Conservation (phyloP, 108 stramenopile genomes). For the Nitzschia palea region DNA sequence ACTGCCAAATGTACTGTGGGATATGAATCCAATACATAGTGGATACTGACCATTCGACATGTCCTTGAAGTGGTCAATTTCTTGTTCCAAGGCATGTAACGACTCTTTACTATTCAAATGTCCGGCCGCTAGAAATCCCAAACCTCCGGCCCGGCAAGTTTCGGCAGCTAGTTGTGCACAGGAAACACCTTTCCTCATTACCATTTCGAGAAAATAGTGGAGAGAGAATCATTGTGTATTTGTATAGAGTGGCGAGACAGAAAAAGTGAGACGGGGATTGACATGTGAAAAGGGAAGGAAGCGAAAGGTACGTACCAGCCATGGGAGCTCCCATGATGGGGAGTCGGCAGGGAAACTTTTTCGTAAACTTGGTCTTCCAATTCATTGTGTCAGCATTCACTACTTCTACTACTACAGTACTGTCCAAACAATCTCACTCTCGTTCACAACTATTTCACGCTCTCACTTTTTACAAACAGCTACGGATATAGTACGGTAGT, state of each 20-base stretch:
- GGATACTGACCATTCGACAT: constrained; percentile 15
- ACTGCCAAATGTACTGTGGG: constrained; percentile 51
- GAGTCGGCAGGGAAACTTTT: constrained; percentile 45
- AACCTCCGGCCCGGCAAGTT: constrained; percentile 61
- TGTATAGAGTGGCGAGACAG: too few species aligned
- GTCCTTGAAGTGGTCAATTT: constrained; percentile 52
- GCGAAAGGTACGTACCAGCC: constrained; percentile 33
- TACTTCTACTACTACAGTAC: too few species aligned
- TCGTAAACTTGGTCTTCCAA: constrained; percentile 56
- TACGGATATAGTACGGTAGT: too few species aligned
- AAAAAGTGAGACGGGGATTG: neutral
- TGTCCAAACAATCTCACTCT: too few species aligned
- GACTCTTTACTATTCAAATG: constrained; percentile 42
- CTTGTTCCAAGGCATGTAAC: constrained; percentile 31
- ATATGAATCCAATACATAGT: constrained; percentile 71
- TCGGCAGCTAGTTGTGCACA: constrained; percentile 62
- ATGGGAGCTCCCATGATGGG: constrained; percentile 75
- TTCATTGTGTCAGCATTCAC: neutral
- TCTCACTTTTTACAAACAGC: too few species aligned
- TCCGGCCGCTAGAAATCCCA: constrained; percentile 78
- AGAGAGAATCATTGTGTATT: too few species aligned
- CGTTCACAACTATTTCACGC: too few species aligned
- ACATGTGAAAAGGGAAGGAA: neutral
- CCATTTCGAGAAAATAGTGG: too few species aligned
- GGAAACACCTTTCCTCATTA: constrained; percentile 51